Evolutionary conservation across 352 stramenopile genomes (phyloP).

Genomic region (Pythium folliculosum): DNA sequence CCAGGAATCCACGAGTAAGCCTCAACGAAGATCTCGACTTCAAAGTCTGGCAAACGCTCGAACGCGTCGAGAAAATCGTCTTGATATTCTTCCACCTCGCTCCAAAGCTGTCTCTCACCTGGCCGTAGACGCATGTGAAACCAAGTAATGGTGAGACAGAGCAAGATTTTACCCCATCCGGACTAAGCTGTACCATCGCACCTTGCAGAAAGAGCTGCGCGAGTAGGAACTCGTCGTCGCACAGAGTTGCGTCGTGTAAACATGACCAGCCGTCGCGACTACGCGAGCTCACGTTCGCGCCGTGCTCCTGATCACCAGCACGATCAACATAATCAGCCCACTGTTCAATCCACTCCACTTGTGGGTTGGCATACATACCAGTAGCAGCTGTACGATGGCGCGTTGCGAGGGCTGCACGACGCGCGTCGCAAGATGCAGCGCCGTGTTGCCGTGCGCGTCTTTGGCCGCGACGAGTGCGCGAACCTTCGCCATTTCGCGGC

Average conservation of each 20-base stretch:
- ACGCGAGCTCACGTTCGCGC: constrained; percentile 36
- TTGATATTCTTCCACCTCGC: constrained; percentile 45
- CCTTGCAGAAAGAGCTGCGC: constrained; percentile 62
- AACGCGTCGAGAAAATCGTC: constrained; percentile 64
- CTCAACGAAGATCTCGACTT: constrained; percentile 79
- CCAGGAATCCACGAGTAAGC: constrained; percentile 81
- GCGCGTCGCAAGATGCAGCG: constrained; percentile 72
- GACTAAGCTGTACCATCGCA: not conserved
- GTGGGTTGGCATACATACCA: constrained; percentile 30
- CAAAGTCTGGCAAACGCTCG: constrained; percentile 73
- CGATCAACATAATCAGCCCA: not conserved
- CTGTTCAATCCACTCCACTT: not conserved
- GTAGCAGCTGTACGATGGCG: constrained; percentile 56
- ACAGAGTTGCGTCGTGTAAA: constrained; percentile 70
- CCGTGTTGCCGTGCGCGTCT: constrained; percentile 67
- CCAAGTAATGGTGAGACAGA: too few species aligned
- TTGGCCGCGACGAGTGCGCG: constrained; percentile 53
- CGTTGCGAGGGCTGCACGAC: constrained; percentile 63
- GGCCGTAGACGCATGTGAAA: not conserved
- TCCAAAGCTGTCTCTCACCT: constrained; percentile 66
- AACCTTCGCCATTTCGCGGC: constrained; percentile 16
- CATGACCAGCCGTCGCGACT: constrained; percentile 72
- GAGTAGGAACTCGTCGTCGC: constrained; percentile 75
- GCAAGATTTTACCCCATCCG: too few species aligned
- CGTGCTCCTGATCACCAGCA: constrained; percentile 32